Percentiles rank a stretch among this genome's conserved stretches.
These are phyloP conservation scores for Cutaneotrichosporon spelunceum DNA, from an alignment of 1,284 basidiomycete species.

Conservation along the genomic window DNA sequence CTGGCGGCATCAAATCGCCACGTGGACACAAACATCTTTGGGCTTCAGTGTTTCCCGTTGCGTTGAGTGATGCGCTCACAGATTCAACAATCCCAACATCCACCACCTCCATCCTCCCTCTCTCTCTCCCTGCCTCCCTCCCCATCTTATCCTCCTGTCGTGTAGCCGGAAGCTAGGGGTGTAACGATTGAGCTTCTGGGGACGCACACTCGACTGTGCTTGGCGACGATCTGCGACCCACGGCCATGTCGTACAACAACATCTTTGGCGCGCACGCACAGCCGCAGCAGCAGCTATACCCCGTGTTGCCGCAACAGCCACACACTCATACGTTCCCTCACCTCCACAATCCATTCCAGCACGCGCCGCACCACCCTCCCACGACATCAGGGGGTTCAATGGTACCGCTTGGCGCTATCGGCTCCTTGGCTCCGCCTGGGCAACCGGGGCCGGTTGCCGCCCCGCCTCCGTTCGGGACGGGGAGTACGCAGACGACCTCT, in stretches of 20 bases:
- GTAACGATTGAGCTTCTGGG: neutral
- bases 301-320: neutral
- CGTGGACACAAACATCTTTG: neutral
- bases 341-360: constrained; percentile 7
- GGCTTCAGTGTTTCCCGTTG: neutral
- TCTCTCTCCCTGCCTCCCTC: neutral
- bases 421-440: neutral
- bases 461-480: neutral
- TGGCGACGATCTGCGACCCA: neutral
- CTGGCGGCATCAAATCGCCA: neutral
- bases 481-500: neutral
- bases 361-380: neutral
- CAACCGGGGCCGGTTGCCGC: neutral
- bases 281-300: constrained; percentile 6
- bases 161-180: neutral
- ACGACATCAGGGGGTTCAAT: neutral
- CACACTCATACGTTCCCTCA: constrained; percentile 6
- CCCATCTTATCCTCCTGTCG: neutral
- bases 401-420: neutral
- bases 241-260: constrained; percentile 5
- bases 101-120: neutral
- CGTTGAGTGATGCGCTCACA: constrained; percentile 1
- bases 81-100: neutral
- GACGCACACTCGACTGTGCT: neutral
- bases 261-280: constrained; percentile 5